Percentiles rank a stretch among this genome's conserved stretches.
Evolutionary conservation across 768 basidiomycete species (phyloP).

Genomic region (Mrakia blollopis): DNA sequence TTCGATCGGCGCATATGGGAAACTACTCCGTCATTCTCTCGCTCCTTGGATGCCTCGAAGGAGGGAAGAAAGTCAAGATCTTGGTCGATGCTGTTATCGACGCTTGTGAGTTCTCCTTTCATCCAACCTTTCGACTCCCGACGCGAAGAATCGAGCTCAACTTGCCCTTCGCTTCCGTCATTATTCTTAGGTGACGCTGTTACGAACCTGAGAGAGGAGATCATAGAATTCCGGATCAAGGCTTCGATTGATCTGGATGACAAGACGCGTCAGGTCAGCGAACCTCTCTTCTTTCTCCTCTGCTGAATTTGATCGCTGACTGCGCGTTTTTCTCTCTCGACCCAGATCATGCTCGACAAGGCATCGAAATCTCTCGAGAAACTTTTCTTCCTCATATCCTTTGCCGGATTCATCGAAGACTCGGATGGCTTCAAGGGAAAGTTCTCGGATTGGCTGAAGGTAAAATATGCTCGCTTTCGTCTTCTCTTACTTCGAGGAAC

Average conservation of each 20-base stretch:
- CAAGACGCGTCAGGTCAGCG: slow-evolving; percentile 45
- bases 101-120: slow-evolving; percentile 46
- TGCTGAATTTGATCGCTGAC: too few species aligned
- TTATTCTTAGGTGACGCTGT: slow-evolving; percentile 61
- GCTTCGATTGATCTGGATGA: slow-evolving; percentile 35
- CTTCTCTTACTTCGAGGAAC: too few species aligned
- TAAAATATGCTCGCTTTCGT: neutral
- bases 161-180: too few species aligned
- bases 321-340: too few species aligned
- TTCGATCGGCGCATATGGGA: slow-evolving; percentile 85
- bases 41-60: slow-evolving; percentile 85
- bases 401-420: slow-evolving; percentile 76
- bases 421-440: slow-evolving; percentile 53
- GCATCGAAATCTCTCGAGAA: slow-evolving; percentile 77
- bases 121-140: too few species aligned
- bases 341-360: slow-evolving; percentile 52
- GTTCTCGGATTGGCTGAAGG: slow-evolving; percentile 85
- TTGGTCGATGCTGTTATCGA: slow-evolving; percentile 89
- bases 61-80: slow-evolving; percentile 76
- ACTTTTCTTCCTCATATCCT: slow-evolving; percentile 93
- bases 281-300: too few species aligned
- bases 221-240: slow-evolving; percentile 61
- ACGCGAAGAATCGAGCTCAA: too few species aligned
- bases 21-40: slow-evolving; percentile 88
- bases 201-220: slow-evolving; percentile 82